These are phyloP conservation scores for Candida tetrigidarum DNA, from an alignment of 1,139 yeast species.

Conservation along the genomic window DNA sequence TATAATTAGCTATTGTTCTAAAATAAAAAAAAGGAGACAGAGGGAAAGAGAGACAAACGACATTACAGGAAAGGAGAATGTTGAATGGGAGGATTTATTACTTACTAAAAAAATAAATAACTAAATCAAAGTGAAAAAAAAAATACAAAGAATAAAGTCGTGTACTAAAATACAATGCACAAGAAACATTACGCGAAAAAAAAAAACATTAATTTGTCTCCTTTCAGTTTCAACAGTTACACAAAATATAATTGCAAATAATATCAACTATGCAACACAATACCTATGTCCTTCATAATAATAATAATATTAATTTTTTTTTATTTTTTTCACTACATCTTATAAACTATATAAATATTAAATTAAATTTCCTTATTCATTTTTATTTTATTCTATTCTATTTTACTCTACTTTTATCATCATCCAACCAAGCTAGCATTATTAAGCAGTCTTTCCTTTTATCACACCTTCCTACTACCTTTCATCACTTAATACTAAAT, in stretches of 20 bases:
- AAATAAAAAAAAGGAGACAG: too few relatives aligned
- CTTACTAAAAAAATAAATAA: too few relatives aligned
- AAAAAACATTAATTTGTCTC: not conserved
- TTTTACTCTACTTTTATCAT: not conserved
- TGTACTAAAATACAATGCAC: too few relatives aligned
- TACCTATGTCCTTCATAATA: not conserved
- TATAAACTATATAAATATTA: conserved; percentile 3
- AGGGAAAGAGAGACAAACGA: not conserved
- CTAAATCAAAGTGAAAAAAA: too few relatives aligned
- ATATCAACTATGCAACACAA: not conserved
- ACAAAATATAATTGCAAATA: conserved; percentile 4
- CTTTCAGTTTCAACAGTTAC: not conserved
- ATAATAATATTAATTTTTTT: not conserved
- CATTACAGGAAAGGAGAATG: not conserved
- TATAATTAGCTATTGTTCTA: too few relatives aligned
- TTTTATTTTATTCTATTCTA: not conserved
- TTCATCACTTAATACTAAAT: not conserved
- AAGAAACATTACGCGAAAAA: too few relatives aligned
- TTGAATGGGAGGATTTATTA: not conserved
- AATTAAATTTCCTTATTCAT: conserved; percentile 1
- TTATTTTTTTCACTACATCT: conserved; percentile 1
- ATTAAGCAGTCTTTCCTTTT: conserved; percentile 3
- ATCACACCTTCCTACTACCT: not conserved
- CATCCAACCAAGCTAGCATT: not conserved
- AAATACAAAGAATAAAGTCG: too few relatives aligned